These are phyloP conservation scores for Micromonas pusilla DNA, from an alignment of 139 green algal species.

Conservation along the genomic window DNA sequence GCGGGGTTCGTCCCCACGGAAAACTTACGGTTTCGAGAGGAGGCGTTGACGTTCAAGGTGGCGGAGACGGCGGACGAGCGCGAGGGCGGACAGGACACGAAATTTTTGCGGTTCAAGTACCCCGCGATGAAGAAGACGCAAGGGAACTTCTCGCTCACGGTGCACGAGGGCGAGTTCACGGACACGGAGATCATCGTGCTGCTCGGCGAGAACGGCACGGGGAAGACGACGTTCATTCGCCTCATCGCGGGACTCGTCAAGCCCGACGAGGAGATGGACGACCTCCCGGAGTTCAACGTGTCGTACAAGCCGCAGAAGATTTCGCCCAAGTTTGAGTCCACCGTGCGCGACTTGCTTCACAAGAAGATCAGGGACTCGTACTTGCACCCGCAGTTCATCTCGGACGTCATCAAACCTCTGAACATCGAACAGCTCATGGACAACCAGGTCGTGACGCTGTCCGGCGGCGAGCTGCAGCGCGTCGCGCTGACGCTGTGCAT, in stretches of 20 bases:
- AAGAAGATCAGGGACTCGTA: slow-evolving; percentile 85
- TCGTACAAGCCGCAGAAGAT: slow-evolving; percentile 99
- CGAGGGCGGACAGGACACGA: slow-evolving; percentile 63
- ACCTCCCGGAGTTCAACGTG: slow-evolving; percentile 81
- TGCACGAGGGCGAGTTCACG: slow-evolving; percentile 82
- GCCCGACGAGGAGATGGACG: slow-evolving; percentile 47
- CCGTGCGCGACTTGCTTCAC: slow-evolving; percentile 85
- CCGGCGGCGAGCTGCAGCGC: slow-evolving; percentile 70
- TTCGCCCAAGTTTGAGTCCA: slow-evolving; percentile 89
- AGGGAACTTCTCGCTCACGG: slow-evolving; percentile 49
- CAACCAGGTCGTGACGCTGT: slow-evolving; percentile 92
- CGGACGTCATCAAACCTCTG: slow-evolving; percentile 44
- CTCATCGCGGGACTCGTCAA: slow-evolving; percentile 85
- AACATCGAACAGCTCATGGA: slow-evolving; percentile 89
- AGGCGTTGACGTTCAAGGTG: slow-evolving; percentile 93
- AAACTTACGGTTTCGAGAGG: slow-evolving; percentile 96
- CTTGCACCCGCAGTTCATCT: slow-evolving; percentile 77
- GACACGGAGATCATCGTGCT: slow-evolving; percentile 82
- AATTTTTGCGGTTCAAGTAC: slow-evolving; percentile 85
- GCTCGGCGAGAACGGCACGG: slow-evolving; percentile 96
- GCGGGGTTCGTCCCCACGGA: slow-evolving; percentile 96
- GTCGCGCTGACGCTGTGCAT: slow-evolving; percentile 91
- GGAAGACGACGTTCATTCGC: slow-evolving; percentile 99
- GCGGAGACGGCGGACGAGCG: slow-evolving; percentile 37
- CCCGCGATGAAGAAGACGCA: slow-evolving; percentile 84